Conservation (phyloP, 2,329 filamentous ascomycete species). For the Aspergillus sp. region DNA sequence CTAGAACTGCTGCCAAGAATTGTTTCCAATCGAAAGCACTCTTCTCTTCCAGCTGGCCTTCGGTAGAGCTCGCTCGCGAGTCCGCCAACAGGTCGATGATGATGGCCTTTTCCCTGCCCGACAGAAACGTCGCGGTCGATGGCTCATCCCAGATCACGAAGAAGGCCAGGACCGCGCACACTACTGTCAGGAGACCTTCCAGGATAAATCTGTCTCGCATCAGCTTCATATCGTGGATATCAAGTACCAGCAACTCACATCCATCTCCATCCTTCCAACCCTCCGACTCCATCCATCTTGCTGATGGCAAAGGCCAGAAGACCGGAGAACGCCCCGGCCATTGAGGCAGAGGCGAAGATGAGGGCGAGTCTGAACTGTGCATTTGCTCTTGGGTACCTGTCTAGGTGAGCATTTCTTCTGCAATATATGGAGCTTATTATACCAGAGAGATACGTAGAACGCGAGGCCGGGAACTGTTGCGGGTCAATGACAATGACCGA, state of each 20-base stretch:
- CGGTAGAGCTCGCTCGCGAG: slow-evolving; percentile 31
- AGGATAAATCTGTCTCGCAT: slow-evolving; percentile 35
- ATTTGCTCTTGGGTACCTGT: slow-evolving; percentile 44
- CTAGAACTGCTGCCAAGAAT: slow-evolving; percentile 39
- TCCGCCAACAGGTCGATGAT: slow-evolving; percentile 31
- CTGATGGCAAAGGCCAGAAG: slow-evolving; percentile 53
- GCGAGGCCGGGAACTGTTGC: neutral
- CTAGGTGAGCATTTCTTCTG: neutral
- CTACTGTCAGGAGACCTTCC: slow-evolving; percentile 48
- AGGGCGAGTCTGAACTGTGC: slow-evolving; percentile 47
- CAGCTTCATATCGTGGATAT: neutral
- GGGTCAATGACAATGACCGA: neutral
- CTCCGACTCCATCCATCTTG: slow-evolving; percentile 52
- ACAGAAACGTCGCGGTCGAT: slow-evolving; percentile 44
- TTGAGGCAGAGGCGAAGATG: slow-evolving; percentile 48
- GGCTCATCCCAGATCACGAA: slow-evolving; percentile 48
- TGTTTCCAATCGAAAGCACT: slow-evolving; percentile 36
- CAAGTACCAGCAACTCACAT: slow-evolving; percentile 28
- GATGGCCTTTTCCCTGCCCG: slow-evolving; percentile 38
- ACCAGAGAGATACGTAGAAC: neutral
- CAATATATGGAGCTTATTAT: neutral
- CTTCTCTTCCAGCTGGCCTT: neutral
- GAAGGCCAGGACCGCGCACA: slow-evolving; percentile 44
- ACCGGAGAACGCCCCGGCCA: slow-evolving; percentile 54
- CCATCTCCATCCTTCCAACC: slow-evolving; percentile 51